Evolutionary conservation across 192 early-diverging fungal genomes (phyloP).

Genomic region (Gamsiella multidivaricata): DNA sequence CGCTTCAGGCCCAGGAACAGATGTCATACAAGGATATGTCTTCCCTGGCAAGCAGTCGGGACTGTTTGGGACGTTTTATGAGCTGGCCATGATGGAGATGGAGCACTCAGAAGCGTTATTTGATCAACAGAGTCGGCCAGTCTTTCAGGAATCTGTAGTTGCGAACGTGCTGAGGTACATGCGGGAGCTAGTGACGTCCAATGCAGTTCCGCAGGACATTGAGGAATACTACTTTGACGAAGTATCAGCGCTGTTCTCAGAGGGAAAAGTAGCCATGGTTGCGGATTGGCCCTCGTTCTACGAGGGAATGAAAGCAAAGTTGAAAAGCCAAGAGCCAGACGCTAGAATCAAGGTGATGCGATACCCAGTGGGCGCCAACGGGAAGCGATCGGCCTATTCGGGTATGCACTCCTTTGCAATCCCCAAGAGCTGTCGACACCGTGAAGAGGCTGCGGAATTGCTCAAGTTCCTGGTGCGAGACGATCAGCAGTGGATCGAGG

Average conservation of each 20-base stretch:
- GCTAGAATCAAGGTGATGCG: conserved; percentile 28
- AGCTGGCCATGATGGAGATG: conserved; percentile 48
- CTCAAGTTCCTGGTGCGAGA: conserved; percentile 38
- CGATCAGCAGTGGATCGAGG: conserved; percentile 45
- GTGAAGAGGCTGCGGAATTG: neutral
- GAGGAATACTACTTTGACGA: conserved; percentile 40
- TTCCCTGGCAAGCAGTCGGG: conserved; percentile 46
- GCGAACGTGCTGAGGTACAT: conserved; percentile 20
- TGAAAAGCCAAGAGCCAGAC: neutral
- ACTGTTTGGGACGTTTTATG: conserved; percentile 43
- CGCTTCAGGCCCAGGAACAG: neutral
- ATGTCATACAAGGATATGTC: conserved; percentile 27
- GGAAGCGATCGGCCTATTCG: conserved; percentile 31
- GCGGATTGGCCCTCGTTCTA: conserved; percentile 47
- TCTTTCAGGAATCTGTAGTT: conserved; percentile 29
- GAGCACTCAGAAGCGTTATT: conserved; percentile 11
- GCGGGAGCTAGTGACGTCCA: conserved; percentile 1
- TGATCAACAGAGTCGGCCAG: conserved; percentile 8
- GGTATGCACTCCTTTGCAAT: conserved; percentile 50
- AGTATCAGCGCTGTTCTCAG: conserved; percentile 31
- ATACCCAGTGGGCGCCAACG: conserved; percentile 24
- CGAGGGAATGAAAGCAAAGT: conserved; percentile 15
- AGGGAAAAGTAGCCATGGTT: conserved; percentile 33
- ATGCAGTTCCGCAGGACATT: conserved; percentile 32
- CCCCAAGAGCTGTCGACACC: conserved; percentile 22